These are phyloP conservation scores for Phoenix roebelenii DNA, from an alignment of 176 grass and related monocot species.

Conservation along the genomic window DNA sequence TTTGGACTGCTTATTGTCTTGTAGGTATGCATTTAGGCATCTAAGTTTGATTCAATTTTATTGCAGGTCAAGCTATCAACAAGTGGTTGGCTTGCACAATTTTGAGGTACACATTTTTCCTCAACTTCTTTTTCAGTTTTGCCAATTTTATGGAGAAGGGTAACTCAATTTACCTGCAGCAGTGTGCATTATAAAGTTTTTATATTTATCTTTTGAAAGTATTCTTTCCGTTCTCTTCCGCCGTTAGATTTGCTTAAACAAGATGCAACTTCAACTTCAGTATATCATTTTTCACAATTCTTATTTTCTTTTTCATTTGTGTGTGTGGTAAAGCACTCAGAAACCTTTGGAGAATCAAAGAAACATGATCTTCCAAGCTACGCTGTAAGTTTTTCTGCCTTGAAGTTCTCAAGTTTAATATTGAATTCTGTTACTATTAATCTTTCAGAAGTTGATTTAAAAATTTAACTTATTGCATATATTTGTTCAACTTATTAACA, in stretches of 20 bases:
- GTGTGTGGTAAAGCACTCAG: slow-evolving; percentile 31
- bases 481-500: no score
- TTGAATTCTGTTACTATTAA: not conserved
- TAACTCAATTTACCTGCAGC: not conserved
- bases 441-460: not conserved
- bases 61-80: slow-evolving; percentile 22
- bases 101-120: slow-evolving; percentile 11
- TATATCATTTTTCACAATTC: not conserved
- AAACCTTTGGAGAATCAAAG: slow-evolving; percentile 33
- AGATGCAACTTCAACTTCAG: not conserved
- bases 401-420: not conserved
- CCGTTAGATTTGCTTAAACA: not conserved
- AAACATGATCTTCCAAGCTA: slow-evolving; percentile 36
- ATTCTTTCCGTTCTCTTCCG: not conserved
- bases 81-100: slow-evolving; percentile 5
- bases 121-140: not conserved
- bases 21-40: not conserved
- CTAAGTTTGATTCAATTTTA: slow-evolving; percentile 4
- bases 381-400: slow-evolving; percentile 41
- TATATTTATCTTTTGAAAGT: no score
- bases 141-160: not conserved
- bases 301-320: slow-evolving; percentile 16
- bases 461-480: not conserved
- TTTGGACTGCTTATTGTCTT: not conserved
- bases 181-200: no score